Conservation (phyloP, 2,329 filamentous ascomycete genomes). For the Stemphylium lycopersici region DNA sequence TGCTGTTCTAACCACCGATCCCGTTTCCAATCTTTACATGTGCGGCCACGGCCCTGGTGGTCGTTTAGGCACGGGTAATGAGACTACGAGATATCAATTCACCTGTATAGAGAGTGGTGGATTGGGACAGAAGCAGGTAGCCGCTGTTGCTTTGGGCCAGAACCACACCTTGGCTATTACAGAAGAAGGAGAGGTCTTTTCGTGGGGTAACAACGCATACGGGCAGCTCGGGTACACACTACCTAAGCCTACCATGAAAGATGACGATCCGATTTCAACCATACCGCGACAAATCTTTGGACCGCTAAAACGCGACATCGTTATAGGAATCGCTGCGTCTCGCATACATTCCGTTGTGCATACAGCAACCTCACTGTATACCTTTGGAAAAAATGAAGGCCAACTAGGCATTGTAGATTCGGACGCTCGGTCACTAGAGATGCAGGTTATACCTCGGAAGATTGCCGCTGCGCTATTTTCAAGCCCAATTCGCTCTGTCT, state of each 20-base stretch:
- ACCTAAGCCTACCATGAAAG: constrained; percentile 68
- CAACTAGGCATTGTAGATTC: constrained; percentile 94
- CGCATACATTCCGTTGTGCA: constrained; percentile 90
- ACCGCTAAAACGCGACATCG: constrained; percentile 81
- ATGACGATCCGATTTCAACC: constrained; percentile 83
- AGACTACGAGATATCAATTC: constrained; percentile 87
- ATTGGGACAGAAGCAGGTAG: constrained; percentile 74
- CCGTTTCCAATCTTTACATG: constrained; percentile 87
- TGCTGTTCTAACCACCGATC: constrained; percentile 84
- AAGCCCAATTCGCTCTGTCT: constrained; percentile 75
- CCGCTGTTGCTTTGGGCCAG: constrained; percentile 82
- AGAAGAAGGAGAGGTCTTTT: constrained; percentile 87
- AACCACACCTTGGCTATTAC: constrained; percentile 89
- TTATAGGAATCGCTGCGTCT: constrained; percentile 86
- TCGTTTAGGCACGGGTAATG: constrained; percentile 85
- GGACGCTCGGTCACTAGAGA: constrained; percentile 85
- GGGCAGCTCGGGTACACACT: constrained; percentile 87
- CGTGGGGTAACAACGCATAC: constrained; percentile 88
- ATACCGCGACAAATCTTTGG: constrained; percentile 90
- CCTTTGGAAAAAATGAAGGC: constrained; percentile 93
- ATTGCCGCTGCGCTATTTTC: constrained; percentile 85
- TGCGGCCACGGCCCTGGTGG: constrained; percentile 92
- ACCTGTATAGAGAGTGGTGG: constrained; percentile 78
- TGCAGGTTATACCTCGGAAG: constrained; percentile 81
- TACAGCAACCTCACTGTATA: constrained; percentile 80